Evolutionary conservation across 305 asterid genomes (phyloP), one percentile per base, ranked within the genome.

Genomic region (Fraxinus platypoda): DNA sequence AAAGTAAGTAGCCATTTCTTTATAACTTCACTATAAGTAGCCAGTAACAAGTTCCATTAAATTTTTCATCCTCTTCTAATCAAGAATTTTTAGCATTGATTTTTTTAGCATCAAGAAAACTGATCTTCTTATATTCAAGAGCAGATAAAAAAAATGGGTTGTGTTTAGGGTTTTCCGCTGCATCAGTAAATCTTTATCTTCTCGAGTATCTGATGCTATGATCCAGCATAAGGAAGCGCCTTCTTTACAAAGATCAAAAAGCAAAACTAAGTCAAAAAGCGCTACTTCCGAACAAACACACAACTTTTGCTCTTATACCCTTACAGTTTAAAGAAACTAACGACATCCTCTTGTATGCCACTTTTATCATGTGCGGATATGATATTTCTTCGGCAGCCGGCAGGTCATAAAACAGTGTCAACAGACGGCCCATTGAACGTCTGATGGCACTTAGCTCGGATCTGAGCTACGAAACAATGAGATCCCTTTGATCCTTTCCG

Each of bases 1-100:
- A 93, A 91, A 84, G 99, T 95, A 86, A 19, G 91, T 19, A 57
- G 25, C 26, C 17, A 49, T 12, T 64, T 38, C 66, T 26, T 74
- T 1, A 12, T 28, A n/a, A 64, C 33, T 49, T 21, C n/a, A 12
- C 23, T 41, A 23, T 23, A 62, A 62, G 17, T 62, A 62, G 71
- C 17, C 71, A 62, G 21, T 70, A 25, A 66, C 74, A 66, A 26
- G 19, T 28, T 70, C 23, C 1, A 68, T 13, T 28, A 28, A 30
- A 70, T 68, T 4, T 21, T 11, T 2, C 23, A 70, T 70, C 38
- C 35, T 68, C 74, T 1, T 4, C 37, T 1, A 66, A 28, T 68
- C 41, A 70, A 70, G 38, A 70, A 30, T 13, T 4, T 4, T n/a
- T n/a, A n/a, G n/a, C 74, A 15, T 28, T 30, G 37, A 5, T 30